A percentile compares a stretch with the other conserved stretches of the same genome.
phyloP scores from a whole-genome alignment of 1,284 basidiomycete genomes.

The Puccinia coronata region DNA sequence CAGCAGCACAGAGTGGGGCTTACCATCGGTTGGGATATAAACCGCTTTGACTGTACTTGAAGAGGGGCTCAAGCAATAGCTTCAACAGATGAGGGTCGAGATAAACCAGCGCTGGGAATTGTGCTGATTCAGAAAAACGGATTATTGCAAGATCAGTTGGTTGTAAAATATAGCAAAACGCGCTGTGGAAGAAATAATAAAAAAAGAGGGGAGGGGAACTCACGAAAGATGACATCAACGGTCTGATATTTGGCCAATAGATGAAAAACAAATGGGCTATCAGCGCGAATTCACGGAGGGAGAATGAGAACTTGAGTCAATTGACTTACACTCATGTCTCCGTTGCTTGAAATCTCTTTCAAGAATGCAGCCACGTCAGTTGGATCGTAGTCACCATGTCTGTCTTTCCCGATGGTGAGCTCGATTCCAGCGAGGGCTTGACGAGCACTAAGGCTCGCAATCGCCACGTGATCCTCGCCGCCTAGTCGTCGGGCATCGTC shows the following conservation, averaged over 20 bases:
- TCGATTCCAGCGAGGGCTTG: slow-evolving; percentile 57
- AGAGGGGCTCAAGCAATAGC: slow-evolving; percentile 56
- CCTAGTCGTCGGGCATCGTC: slow-evolving; percentile 55
- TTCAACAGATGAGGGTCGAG: slow-evolving; percentile 56
- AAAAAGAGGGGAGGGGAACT: too few species aligned
- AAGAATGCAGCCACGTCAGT: slow-evolving; percentile 56
- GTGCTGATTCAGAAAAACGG: too few species aligned
- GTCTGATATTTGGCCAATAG: slow-evolving; percentile 50
- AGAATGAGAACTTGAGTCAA: background rate
- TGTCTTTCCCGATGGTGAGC: slow-evolving; percentile 54
- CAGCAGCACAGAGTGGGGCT: background rate
- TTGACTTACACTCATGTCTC: slow-evolving; percentile 55
- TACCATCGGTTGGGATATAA: slow-evolving; percentile 57
- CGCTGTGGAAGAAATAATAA: background rate
- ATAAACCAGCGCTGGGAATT: slow-evolving; percentile 58
- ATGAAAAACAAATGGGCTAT: background rate
- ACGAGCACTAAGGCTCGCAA: slow-evolving; percentile 55
- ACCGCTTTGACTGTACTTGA: slow-evolving; percentile 57
- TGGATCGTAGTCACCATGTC: slow-evolving; percentile 52
- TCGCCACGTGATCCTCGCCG: slow-evolving; percentile 57
- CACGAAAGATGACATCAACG: slow-evolving; percentile 57
- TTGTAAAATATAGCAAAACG: too few species aligned
- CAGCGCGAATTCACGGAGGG: background rate
- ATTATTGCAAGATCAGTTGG: too few species aligned
- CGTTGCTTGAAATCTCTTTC: slow-evolving; percentile 58